Evolutionary conservation across 768 basidiomycete genomes (phyloP).

Genomic region (Tylopilus rubrobrunneus): DNA sequence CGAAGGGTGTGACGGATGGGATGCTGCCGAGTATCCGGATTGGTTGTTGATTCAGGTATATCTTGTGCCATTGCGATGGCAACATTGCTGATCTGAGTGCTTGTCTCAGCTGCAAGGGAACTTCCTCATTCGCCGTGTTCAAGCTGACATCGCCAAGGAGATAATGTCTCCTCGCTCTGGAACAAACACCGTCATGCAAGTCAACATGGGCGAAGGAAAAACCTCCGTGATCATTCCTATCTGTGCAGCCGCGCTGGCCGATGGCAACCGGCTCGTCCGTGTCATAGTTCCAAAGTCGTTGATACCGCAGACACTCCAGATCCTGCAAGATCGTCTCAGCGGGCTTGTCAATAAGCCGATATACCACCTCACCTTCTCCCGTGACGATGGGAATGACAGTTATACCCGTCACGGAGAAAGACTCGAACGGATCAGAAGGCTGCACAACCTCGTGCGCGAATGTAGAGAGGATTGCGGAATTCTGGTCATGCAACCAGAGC

Average conservation of each 20-base stretch:
- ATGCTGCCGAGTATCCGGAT: background rate
- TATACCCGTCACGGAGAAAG: too few relatives aligned
- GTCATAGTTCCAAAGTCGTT: constrained; percentile 37
- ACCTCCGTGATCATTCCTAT: constrained; percentile 42
- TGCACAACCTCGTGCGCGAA: too few relatives aligned
- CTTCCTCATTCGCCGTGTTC: constrained; percentile 41
- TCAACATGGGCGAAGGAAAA: constrained; percentile 25
- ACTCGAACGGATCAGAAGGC: too few relatives aligned
- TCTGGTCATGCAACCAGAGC: constrained; percentile 51
- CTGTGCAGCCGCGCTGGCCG: constrained; percentile 35
- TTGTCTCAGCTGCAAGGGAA: constrained; percentile 42
- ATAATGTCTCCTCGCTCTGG: constrained; percentile 42
- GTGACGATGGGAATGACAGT: background rate
- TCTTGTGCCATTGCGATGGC: too few relatives aligned
- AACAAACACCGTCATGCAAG: constrained; percentile 42
- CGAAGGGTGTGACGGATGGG: background rate
- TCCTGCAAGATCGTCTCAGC: constrained; percentile 40
- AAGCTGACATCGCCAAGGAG: constrained; percentile 38
- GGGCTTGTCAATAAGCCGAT: constrained; percentile 45
- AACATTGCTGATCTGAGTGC: background rate
- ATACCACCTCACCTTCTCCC: constrained; percentile 47
- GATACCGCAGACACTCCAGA: constrained; percentile 43
- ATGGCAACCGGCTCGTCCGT: constrained; percentile 42
- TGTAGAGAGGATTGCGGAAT: constrained; percentile 30
- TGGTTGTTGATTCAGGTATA: background rate